Evolutionary conservation across 345 rosid genomes (phyloP), one percentile per base, ranked within the genome.

Genomic region (Aquilaria malaccensis): DNA sequence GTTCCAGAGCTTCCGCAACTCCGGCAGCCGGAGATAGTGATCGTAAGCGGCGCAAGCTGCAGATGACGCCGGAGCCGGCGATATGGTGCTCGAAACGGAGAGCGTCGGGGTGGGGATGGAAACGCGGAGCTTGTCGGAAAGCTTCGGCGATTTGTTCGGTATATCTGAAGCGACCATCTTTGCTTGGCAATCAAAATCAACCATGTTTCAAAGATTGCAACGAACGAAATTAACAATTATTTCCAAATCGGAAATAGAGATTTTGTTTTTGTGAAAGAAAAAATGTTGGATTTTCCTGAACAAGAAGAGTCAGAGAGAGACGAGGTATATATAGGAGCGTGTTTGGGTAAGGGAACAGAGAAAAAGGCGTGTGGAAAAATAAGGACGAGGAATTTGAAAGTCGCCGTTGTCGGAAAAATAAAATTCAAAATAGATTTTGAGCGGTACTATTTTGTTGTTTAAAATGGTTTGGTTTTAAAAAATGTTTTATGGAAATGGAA

Each of bases 11-110:
- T 46, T 63, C 53, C 67, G 65, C 6, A 93, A 87, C 75, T 89
- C 88, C 31, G 88, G 88, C 2, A 93, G 74, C 1, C 97, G 89
- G 13, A 87, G 69, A 70, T 83, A 89, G 46, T 80, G 76, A n/a
- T 89, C 98, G 79, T 93, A 93, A 2, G 85, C 81, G 2, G 91
- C 61, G 67, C 94, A 88, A 54, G 83, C 84, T 0, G 87, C 78
- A 0, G 88, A 73, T 22, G 79, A 70, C 10, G 73, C 46, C 0
- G 76, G 48, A 29, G 65, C 51, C 30, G 83, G 89, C 1, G 85
- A 79, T 0, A 75, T 58, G 9, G 50, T 9, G 32, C 50, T 51
- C 2, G 74, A 56, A 50, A 49, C 55, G 0, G 61, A 65, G 55
- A 61, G 65, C 30, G 72, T 46, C 30, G 72, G 50, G 14, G 64